Conservation (phyloP, 345 rosid genomes). For the Gossypium ekmanianum region DNA sequence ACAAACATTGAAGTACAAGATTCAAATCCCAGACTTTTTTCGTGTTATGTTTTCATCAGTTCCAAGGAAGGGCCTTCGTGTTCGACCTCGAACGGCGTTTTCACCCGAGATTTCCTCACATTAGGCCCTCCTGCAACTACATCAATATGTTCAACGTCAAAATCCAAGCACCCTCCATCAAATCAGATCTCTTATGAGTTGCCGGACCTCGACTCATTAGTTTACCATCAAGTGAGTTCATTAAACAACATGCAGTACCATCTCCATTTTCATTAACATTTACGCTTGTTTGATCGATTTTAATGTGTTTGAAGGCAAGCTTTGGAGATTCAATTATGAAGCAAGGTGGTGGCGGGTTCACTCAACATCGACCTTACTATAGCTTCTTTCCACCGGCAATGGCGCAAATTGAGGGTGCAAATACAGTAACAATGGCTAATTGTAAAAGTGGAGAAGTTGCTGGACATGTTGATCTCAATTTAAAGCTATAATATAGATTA, state of each 20-base stretch:
- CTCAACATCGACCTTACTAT: slow-evolving; percentile 31
- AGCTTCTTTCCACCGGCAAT: slow-evolving; percentile 40
- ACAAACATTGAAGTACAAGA: neutral
- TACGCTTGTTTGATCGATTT: neutral
- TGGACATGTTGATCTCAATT: slow-evolving; percentile 48
- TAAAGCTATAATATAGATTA: slow-evolving; percentile 32
- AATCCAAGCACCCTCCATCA: slow-evolving; percentile 21
- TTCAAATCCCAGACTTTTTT: neutral
- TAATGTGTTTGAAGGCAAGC: slow-evolving; percentile 25
- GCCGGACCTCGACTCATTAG: slow-evolving; percentile 30
- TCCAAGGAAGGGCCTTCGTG: slow-evolving; percentile 33
- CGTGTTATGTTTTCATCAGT: neutral
- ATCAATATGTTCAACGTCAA: slow-evolving; percentile 21
- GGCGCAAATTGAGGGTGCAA: slow-evolving; percentile 5
- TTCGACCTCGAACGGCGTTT: slow-evolving; percentile 22
- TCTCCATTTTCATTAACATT: neutral
- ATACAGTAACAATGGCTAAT: neutral
- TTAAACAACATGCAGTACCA: neutral
- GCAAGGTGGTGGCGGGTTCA: slow-evolving; percentile 15
- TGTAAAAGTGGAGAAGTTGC: slow-evolving; percentile 30
- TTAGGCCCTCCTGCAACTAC: slow-evolving; percentile 38
- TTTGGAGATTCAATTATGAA: slow-evolving; percentile 21
- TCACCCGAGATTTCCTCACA: slow-evolving; percentile 42
- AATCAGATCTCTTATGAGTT: slow-evolving; percentile 21
- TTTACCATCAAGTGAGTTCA: slow-evolving; percentile 32